These are phyloP conservation scores for Phytophthora europaea DNA, from an alignment of 352 stramenopile genomes.

Conservation along the genomic window DNA sequence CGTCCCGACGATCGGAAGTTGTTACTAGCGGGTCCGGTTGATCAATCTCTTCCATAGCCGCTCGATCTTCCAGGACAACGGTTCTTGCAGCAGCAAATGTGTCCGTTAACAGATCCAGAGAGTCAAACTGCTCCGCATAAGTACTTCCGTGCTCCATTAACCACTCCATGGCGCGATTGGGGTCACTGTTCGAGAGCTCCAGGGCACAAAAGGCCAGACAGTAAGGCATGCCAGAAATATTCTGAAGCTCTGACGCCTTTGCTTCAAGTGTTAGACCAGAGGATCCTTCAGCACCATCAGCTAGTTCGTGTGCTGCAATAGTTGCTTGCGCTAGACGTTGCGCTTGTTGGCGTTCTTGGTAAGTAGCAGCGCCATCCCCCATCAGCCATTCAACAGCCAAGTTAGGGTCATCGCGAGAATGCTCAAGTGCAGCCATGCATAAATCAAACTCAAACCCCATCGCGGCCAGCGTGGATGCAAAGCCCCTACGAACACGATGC, in stretches of 20 bases:
- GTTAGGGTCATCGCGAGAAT: constrained; percentile 87
- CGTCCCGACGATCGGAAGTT: constrained; percentile 22
- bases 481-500: constrained; percentile 75
- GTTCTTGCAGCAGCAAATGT: constrained; percentile 57
- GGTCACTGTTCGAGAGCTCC: constrained; percentile 83
- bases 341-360: constrained; percentile 77
- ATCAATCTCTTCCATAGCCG: constrained; percentile 84
- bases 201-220: constrained; percentile 70
- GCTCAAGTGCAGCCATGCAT: constrained; percentile 85
- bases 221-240: constrained; percentile 82
- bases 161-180: constrained; percentile 90
- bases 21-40: constrained; percentile 74
- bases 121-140: constrained; percentile 68
- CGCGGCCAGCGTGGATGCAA: constrained; percentile 83
- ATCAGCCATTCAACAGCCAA: constrained; percentile 90
- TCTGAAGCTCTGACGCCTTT: constrained; percentile 78
- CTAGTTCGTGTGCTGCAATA: constrained; percentile 41
- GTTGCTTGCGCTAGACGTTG: constrained; percentile 61
- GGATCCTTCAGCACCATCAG: constrained; percentile 25
- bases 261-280: constrained; percentile 52
- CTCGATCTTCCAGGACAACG: constrained; percentile 62
- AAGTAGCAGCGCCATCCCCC: constrained; percentile 72
- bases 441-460: constrained; percentile 93
- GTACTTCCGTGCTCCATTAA: constrained; percentile 83
- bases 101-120: constrained; percentile 56